Evolutionary conservation across 352 stramenopile genomes (phyloP), one percentile per base, ranked within the genome.

Genomic region (Globisporangium barbulae): DNA sequence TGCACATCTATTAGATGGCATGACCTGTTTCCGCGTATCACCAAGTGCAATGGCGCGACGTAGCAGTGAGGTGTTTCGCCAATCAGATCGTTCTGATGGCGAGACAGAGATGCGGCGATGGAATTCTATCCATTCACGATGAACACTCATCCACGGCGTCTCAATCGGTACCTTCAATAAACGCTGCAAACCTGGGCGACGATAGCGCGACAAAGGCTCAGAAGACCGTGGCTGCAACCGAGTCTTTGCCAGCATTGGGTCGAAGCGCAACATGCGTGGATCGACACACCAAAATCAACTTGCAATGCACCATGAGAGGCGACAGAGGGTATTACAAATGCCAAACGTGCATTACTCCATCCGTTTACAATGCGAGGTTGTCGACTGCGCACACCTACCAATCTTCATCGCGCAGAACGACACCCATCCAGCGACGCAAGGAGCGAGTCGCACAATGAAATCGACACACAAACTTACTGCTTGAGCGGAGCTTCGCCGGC

Each of bases 401-500:
- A 13, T 8, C 13, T 44, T 12, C 30, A 31, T 10, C 19, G 12
- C 1, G 8, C 30, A 57, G 21, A 37, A 17, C 5, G 2, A 6
- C 49, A 39, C 5, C 4, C 17, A 9, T 15, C 30, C 41, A 28
- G 2, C 15, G 47, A 56, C 9, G 19, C 19, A 57, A 25, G 1
- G 30, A 57, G 8, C 9, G 22, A 50, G 8, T 50, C 44, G 44
- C n/a, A 50, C n/a, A 30, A 25, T 12, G 49, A 39, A 44, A 37
- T 22, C 5, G 31, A 31, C 6, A 35, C 30, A n/a, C 5, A 35
- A 59, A 41, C 22, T 53, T 69, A 64, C 44, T 63, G 76, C 62
- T 83, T 65, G 61, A 72, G 57, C 55, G 74, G 67, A 45, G 81
- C 72, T 66, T 94, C 85, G 53, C 79, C 78, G 0, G 70, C 71